phyloP scores from a whole-genome alignment of 305 asterid species.

The Ilex paraguariensis region DNA sequence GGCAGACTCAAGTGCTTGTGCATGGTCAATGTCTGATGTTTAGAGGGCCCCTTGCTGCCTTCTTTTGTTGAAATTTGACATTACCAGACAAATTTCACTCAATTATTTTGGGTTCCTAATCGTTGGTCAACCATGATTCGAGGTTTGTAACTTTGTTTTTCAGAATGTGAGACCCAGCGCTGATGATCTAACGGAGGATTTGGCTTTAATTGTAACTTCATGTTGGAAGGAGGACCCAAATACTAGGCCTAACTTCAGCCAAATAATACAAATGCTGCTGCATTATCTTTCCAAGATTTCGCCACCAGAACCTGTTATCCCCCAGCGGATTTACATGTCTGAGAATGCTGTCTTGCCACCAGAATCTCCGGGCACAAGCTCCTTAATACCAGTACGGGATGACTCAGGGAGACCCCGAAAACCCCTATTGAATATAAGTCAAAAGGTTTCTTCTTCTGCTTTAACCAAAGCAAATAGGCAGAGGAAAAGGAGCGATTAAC shows the following conservation, averaged over 20 bases:
- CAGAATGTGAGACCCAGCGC: slow-evolving; percentile 89
- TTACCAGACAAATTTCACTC: too few relatives aligned
- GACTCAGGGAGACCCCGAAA: slow-evolving; percentile 49
- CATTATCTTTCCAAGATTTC: slow-evolving; percentile 59
- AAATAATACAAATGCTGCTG: slow-evolving; percentile 92
- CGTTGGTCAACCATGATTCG: not conserved
- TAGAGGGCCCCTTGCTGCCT: too few relatives aligned
- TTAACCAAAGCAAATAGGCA: too few relatives aligned
- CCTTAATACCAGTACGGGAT: slow-evolving; percentile 67
- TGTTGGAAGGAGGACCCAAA: slow-evolving; percentile 96
- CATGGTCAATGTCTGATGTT: too few relatives aligned
- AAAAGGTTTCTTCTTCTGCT: slow-evolving; percentile 67
- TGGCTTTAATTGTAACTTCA: slow-evolving; percentile 75
- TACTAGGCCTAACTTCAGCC: slow-evolving; percentile 82
- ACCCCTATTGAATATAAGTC: slow-evolving; percentile 42
- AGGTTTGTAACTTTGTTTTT: slow-evolving; percentile 2
- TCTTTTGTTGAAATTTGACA: too few relatives aligned
- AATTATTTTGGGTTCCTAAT: too few relatives aligned
- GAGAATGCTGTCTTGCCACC: slow-evolving; percentile 67
- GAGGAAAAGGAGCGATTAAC: too few relatives aligned
- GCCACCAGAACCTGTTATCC: slow-evolving; percentile 60
- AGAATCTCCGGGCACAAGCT: slow-evolving; percentile 92
- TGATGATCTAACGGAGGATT: slow-evolving; percentile 69
- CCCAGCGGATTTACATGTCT: slow-evolving; percentile 52
- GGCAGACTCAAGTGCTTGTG: too few relatives aligned